Base-by-base conservation (phyloP, 2,329 filamentous ascomycete species). In the Fusarium virguliforme region DNA sequence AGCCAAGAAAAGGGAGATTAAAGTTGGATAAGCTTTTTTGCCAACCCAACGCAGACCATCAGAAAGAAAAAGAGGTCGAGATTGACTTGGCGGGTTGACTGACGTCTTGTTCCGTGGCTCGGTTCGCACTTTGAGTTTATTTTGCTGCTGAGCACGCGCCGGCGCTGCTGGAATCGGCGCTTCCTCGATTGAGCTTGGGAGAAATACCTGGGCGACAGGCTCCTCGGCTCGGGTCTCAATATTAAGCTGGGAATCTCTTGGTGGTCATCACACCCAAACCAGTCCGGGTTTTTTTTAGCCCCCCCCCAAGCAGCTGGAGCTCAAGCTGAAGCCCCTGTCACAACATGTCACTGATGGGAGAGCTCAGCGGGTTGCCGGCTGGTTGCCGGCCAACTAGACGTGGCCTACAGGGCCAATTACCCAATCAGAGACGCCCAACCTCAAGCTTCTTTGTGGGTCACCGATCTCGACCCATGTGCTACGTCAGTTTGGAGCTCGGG, bases 381-480 rank as follows among this genome's bases (percentile, higher is more conserved):
- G 50, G 64, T 51, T 58, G 56, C 48, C 46, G 50, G 41, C 46
- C 57, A 56, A 64, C 57, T 59, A 34, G 18, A 41, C 50, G 48
- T 43, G 18, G 18, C 18, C 18, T 18, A 18, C 18, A 18, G 18
- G 18, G 18, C 18, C 48, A 40, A 22, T 18, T 22, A 40, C 6
- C 35, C 10, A 41, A 66, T 40, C 7, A 22, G n/a, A 40, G 50
- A 37, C 46, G 1, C 10, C 9, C n/a, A 8, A 50, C 38, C 53
- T 57, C 54, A 48, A 48, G 43, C 43, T 48, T 26, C 43, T 30
- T 48, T 30, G 35, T 15, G 50, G 48, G 30, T 48, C 32, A 37
- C 18, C 30, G 55, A 69, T 71, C 53, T 56, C 62, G 41, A 65
- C 57, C 68, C 68, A 72, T 71, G 68, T 69, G 53, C 68, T 71